Evolutionary conservation across 2,329 filamentous ascomycete species (phyloP), one percentile per base, ranked within the genome.

Genomic region (Talaromyces rugulosus): DNA sequence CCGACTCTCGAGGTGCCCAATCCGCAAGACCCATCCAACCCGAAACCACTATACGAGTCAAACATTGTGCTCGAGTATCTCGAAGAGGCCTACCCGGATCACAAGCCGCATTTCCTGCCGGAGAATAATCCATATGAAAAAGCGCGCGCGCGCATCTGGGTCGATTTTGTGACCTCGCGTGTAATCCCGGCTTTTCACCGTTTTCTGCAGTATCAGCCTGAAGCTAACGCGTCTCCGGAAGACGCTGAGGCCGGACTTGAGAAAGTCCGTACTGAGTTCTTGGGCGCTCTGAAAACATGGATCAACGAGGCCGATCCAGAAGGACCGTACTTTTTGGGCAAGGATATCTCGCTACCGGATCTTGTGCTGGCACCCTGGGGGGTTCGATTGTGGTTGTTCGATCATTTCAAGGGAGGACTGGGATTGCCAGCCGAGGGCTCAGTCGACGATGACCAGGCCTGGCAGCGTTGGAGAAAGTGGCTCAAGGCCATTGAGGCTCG

Each of bases 51-150:
- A 6, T 92, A 89, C 67, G 89, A 94, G 73, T 90, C 87, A 69
- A 85, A 80, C 7, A 84, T 93, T 54, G 82, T 94, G 42, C 87
- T 86, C 74, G 89, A 92, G 72, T 94, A 90, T 66, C 80, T 94
- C 0, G 87, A 94, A 65, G 89, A 93, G 64, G 85, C 85, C 0
- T 92, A 86, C 64, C 77, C 82, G 0, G 79, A 79, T 4, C 69
- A 83, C 58, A 78, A 78, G 0, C 80, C 79, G 1, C 72, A 75
- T 1, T 72, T 93, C 4, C 75, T 90, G 9, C 87, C 89, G 0
- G 7, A 3, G 5, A 69, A 73, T 0, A 85, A 87, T 60, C 78
- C 85, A 0, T 93, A 91, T 68, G 81, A 85, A 59, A 81, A 84
- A 58, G 90, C 90, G 3, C 75, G 86, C 23, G 85, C 84, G 50